Conservation (phyloP, 139 green algal species). For the Nannochloris sp. region DNA sequence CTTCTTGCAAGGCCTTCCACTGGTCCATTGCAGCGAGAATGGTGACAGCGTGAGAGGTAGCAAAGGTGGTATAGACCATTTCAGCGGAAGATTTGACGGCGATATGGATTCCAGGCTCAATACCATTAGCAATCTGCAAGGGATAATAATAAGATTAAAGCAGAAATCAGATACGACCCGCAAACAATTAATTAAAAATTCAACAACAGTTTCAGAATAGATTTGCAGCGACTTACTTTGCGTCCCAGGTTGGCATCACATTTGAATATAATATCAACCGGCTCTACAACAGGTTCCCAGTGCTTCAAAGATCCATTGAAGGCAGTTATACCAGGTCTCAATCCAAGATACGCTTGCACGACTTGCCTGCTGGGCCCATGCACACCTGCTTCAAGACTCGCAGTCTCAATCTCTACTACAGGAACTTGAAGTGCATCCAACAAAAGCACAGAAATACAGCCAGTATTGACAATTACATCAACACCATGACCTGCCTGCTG, state of each 20-base stretch:
- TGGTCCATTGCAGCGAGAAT: constrained; percentile 30
- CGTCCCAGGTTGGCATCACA: constrained; percentile 33
- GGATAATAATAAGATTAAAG: background rate
- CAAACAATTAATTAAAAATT: background rate
- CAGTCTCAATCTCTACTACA: constrained; percentile 56
- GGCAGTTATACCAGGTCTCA: constrained; percentile 40
- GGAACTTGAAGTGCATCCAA: constrained; percentile 46
- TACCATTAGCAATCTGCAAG: constrained; percentile 26
- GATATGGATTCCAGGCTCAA: constrained; percentile 35
- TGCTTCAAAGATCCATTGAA: constrained; percentile 46
- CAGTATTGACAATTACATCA: constrained; percentile 40
- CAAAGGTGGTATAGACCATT: constrained; percentile 42
- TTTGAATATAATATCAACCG: constrained; percentile 64
- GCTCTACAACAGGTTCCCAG: constrained; percentile 87
- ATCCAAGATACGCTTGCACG: constrained; percentile 39
- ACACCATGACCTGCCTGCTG: constrained; percentile 13
- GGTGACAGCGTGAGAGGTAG: constrained; percentile 30
- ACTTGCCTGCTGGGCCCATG: constrained; percentile 16
- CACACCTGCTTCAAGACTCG: constrained; percentile 23
- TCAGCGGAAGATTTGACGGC: constrained; percentile 45
- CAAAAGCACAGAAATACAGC: constrained; percentile 39
- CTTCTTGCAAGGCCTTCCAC: background rate
- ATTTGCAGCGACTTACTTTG: constrained; percentile 3
- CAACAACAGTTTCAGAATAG: background rate
- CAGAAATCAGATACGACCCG: background rate